Evolutionary conservation across 176 grass and related monocot genomes (phyloP).

Genomic region (Canna indica): DNA sequence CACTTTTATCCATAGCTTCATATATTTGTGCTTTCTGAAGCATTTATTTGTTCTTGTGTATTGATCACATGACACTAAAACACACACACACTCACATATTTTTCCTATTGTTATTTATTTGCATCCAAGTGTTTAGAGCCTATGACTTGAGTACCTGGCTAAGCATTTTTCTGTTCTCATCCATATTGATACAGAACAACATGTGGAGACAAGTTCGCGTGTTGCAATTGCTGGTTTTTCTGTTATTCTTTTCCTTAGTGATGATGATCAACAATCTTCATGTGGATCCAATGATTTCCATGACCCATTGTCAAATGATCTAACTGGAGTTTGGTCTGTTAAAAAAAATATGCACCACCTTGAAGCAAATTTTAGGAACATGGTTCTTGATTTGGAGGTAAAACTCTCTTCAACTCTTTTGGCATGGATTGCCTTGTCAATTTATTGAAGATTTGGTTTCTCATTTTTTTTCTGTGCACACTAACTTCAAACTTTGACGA

Average conservation of each 20-base stretch:
- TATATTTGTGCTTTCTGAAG: too few species aligned
- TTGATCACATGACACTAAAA: too few species aligned
- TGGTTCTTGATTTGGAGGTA: slow-evolving; percentile 73
- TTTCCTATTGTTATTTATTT: too few species aligned
- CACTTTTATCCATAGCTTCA: neutral
- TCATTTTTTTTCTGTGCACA: slow-evolving; percentile 4
- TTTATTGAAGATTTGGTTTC: slow-evolving; percentile 25
- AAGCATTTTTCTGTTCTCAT: neutral
- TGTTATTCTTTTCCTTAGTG: slow-evolving; percentile 59
- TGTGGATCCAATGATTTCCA: slow-evolving; percentile 19
- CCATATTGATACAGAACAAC: slow-evolving; percentile 54
- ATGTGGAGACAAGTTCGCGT: slow-evolving; percentile 54
- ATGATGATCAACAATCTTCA: slow-evolving; percentile 27
- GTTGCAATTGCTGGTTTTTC: slow-evolving; percentile 57
- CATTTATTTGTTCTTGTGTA: neutral
- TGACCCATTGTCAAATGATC: slow-evolving; percentile 28
- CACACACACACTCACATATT: too few species aligned
- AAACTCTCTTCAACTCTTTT: neutral
- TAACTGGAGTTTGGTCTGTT: slow-evolving; percentile 39
- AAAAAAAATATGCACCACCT: slow-evolving; percentile 70
- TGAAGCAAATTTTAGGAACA: slow-evolving; percentile 59
- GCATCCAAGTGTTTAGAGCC: too few species aligned
- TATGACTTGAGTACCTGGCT: too few species aligned
- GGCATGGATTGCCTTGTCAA: neutral
- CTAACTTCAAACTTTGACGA: slow-evolving; percentile 24